Percentiles rank a stretch among this genome's conserved stretches.
Conservation (phyloP, 2,329 filamentous ascomycete genomes). For the Trichoderma hamatum region DNA sequence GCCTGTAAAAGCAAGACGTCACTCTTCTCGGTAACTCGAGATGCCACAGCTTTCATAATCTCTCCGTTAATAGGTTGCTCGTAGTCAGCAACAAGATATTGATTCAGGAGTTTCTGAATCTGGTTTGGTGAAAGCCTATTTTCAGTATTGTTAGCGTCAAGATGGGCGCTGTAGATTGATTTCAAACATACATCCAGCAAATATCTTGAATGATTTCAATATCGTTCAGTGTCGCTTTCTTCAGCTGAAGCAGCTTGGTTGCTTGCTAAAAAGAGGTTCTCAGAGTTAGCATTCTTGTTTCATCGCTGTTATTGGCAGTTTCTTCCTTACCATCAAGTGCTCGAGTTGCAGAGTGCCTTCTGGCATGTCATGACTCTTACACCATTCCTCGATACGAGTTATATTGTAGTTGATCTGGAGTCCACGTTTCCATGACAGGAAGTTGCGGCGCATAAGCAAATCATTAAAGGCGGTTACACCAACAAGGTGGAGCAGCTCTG, state of each 20-base stretch:
- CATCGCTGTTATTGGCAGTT: neutral
- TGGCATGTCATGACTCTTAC: slow-evolving; percentile 99
- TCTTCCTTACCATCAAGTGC: slow-evolving; percentile 78
- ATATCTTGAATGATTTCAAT: slow-evolving; percentile 99
- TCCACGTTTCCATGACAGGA: slow-evolving; percentile 98
- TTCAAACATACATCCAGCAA: slow-evolving; percentile 88
- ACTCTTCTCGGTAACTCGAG: slow-evolving; percentile 95
- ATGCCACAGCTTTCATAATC: slow-evolving; percentile 99
- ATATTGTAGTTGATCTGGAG: slow-evolving; percentile 99
- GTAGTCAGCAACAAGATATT: slow-evolving; percentile 97
- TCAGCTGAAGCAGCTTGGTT: slow-evolving; percentile 95
- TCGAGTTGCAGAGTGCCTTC: slow-evolving; percentile 96
- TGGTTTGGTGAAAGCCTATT: slow-evolving; percentile 92
- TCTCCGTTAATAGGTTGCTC: slow-evolving; percentile 99
- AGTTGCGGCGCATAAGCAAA: slow-evolving; percentile 94
- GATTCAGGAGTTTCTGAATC: slow-evolving; percentile 97
- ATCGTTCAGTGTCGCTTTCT: slow-evolving; percentile 98
- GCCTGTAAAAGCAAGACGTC: slow-evolving; percentile 91
- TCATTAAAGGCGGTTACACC: slow-evolving; percentile 99
- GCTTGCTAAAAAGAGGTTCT: slow-evolving; percentile 72
- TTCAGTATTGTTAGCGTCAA: slow-evolving; percentile 5
- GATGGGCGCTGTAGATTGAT: neutral
- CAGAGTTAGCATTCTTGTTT: slow-evolving; percentile 31
- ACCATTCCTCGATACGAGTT: slow-evolving; percentile 98
- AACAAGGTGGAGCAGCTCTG: slow-evolving; percentile 87